Base-by-base conservation (phyloP, 176 grass and related monocot genomes). In the Zea luxurians region DNA sequence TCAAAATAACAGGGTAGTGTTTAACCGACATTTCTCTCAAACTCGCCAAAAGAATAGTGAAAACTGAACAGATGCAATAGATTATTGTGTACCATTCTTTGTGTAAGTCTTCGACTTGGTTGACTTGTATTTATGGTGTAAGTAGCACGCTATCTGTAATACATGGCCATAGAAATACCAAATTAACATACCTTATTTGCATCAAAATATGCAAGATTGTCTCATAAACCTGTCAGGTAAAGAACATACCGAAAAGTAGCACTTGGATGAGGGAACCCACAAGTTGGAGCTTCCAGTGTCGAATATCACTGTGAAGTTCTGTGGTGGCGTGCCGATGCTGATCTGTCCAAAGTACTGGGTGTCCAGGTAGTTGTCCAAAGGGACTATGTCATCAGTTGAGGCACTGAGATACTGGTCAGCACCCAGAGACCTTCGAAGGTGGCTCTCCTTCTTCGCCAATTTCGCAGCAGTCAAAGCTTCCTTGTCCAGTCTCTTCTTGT, bases 211-310 rank as follows among this genome's bases (percentile, higher is more conserved):
- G 34, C 44, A 67, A 16, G 16, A 34, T 53, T 38, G n/a, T 18
- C 43, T 48, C 10, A 41, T 44, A 74, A 27, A 27, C 27, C 27
- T 27, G 1, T 27, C 27, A 27, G 27, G 13, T 38, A 34, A 59
- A 9, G 20, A 70, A 80, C 88, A 71, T 88, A 93, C 91, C 12
- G 83, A 91, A 55, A 94, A 91, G 34, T 89, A 83, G 65, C 92
- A 94, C 85, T 89, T 94, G 0, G 78, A 76, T 0, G 92, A 94
- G 2, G 92, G 86, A 48, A 94, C 66, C 92, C 92, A 94, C 73
- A 94, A 60, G 61, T 94, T 94, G 18, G 92, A 91, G 82, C 92
- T 94, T 54, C 92, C 92, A 5, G 92, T 94, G 63, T 94, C 92
- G 3, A 94, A 94, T 57, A 94, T 94, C 16, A 94, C 92, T 0